Evolutionary conservation across 1,139 yeast species (phyloP).

Genomic region (Sugiyamaella novakii): DNA sequence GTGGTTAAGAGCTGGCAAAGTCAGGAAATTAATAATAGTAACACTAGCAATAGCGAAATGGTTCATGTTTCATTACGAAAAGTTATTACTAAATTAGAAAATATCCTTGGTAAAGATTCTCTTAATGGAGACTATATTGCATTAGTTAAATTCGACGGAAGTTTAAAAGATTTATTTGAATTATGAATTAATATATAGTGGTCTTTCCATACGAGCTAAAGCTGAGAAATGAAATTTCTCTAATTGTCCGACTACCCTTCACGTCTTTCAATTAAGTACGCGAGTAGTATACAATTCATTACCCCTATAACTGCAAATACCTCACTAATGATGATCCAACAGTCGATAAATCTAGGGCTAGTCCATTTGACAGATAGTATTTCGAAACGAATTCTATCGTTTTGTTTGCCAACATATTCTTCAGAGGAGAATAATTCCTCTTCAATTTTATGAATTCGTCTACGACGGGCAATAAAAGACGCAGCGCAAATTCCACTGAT

Average conservation of each 20-base stretch:
- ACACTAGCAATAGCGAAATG: not conserved
- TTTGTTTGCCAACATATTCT: not conserved
- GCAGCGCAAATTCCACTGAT: conserved; percentile 13
- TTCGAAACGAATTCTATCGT: conserved; percentile 4
- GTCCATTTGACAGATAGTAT: conserved; percentile 9
- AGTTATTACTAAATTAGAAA: conserved; percentile 16
- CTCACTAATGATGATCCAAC: conserved; percentile 9
- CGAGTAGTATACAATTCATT: conserved; percentile 7
- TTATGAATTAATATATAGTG: too few species aligned
- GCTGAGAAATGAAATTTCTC: not conserved
- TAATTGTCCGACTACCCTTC: too few species aligned
- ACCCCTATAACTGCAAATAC: conserved; percentile 11
- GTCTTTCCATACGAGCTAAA: too few species aligned
- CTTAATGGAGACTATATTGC: conserved; percentile 15
- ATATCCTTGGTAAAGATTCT: conserved; percentile 6
- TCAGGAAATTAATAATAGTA: not conserved
- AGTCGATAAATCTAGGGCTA: conserved; percentile 8
- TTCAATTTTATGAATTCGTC: conserved; percentile 5
- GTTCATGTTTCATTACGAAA: conserved; percentile 1
- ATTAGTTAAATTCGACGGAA: conserved; percentile 12
- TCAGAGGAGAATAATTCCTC: conserved; percentile 7
- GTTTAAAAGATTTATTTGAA: conserved; percentile 1
- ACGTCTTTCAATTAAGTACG: too few species aligned
- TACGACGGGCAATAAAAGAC: not conserved
- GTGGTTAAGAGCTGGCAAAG: conserved; percentile 34